These are phyloP conservation scores for Penicillium paxilli DNA, from an alignment of 495 filamentous ascomycete species.

Conservation along the genomic window DNA sequence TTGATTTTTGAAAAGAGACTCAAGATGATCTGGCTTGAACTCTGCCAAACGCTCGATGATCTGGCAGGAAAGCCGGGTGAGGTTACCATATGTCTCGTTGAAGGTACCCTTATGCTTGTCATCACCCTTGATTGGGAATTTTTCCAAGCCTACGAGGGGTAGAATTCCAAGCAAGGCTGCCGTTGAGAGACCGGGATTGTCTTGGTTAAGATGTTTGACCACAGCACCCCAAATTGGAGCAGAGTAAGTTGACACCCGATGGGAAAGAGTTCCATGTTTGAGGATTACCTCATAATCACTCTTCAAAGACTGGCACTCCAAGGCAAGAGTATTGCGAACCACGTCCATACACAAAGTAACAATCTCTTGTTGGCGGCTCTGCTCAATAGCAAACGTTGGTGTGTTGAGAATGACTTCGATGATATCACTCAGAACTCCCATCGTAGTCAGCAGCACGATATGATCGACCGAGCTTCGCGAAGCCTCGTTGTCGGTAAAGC, in stretches of 20 bases:
- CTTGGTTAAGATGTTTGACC: slow-evolving; percentile 62
- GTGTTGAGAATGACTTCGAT: slow-evolving; percentile 46
- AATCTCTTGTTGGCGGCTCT: slow-evolving; percentile 37
- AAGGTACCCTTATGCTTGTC: slow-evolving; percentile 61
- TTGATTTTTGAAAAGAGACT: slow-evolving; percentile 60
- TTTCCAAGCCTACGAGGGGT: slow-evolving; percentile 69
- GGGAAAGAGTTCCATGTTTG: slow-evolving; percentile 58
- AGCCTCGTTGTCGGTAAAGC: slow-evolving; percentile 52
- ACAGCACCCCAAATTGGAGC: slow-evolving; percentile 75
- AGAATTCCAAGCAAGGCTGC: slow-evolving; percentile 69
- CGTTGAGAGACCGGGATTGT: slow-evolving; percentile 64
- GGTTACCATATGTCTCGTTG: slow-evolving; percentile 69
- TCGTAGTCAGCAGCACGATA: slow-evolving; percentile 52
- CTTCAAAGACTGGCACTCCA: slow-evolving; percentile 74
- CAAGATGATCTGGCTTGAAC: slow-evolving; percentile 64
- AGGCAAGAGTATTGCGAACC: slow-evolving; percentile 65
- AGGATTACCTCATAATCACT: slow-evolving; percentile 70
- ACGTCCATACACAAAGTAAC: slow-evolving; percentile 55
- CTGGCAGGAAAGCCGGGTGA: slow-evolving; percentile 66
- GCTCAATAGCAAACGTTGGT: slow-evolving; percentile 40
- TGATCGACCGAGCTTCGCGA: slow-evolving; percentile 50
- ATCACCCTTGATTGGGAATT: slow-evolving; percentile 56
- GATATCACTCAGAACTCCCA: slow-evolving; percentile 50
- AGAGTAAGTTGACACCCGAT: slow-evolving; percentile 64
- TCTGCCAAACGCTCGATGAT: slow-evolving; percentile 76